Base-by-base conservation (phyloP, 176 grass and related monocot genomes). In the Phyllostachys edulis region DNA sequence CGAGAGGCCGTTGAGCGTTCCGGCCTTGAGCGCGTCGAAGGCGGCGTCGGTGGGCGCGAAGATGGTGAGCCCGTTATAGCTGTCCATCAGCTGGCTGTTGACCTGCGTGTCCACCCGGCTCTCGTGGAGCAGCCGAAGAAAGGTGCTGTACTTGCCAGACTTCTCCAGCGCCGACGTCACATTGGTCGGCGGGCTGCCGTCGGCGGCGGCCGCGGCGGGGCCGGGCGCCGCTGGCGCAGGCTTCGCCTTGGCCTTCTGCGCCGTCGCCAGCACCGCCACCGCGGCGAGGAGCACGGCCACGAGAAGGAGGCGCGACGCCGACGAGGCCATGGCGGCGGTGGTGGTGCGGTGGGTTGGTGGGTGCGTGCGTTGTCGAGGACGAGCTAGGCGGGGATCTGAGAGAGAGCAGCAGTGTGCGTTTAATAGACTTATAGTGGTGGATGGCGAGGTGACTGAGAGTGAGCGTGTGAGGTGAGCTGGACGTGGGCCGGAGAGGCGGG, bases 21-120 rank as follows among this genome's bases (percentile, higher is more conserved):
- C 93, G 44, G 75, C 36, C 82, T 94, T 92, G 73, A 96, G 81
- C 56, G 7, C 44, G 81, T 64, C 78, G 87, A 96, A 89, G 21
- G 97, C 97, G 20, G 81, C 79, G 82, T 99, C 87, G 27, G 90
- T 91, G 20, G 97, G 97, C 7, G 91, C 97, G 84, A 99, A 52
- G 11, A 99, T 75, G 55, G 93, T 96, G 0, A 96, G 80, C 16
- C 97, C 97, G 18, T 83, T 91, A 82, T 81, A 99, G 78, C 90
- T 90, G 86, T 88, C 89, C 88, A 90, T 96, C 82, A 99, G 88
- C 86, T 99, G 97, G 69, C 74, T 88, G 86, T 90, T 88, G 78
- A 99, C 77, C 88, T 94, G 93, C 17, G 78, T 80, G 88, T 88
- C 91, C 57, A 96, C 90, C 40, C 89, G 90, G 40, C 77, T 99